phyloP scores from a whole-genome alignment of 1,284 basidiomycete species.

The Marasmius fiardii region DNA sequence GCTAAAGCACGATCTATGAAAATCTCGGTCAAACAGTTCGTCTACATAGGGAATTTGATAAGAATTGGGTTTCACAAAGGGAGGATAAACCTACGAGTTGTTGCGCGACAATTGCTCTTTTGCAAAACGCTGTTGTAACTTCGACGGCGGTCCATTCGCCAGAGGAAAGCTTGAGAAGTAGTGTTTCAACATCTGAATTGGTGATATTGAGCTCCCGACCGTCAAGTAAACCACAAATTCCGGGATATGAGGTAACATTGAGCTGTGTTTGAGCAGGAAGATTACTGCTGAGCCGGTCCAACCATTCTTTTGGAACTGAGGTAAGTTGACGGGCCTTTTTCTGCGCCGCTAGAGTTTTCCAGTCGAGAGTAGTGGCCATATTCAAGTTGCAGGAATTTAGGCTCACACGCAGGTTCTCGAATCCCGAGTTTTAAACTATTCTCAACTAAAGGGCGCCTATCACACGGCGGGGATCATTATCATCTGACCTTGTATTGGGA shows the following conservation, averaged over 20 bases:
- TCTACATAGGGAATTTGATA: conserved; percentile 33
- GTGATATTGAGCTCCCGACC: conserved; percentile 67
- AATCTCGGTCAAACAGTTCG: conserved; percentile 70
- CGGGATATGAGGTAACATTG: conserved; percentile 57
- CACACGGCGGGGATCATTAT: no score
- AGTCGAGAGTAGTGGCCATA: conserved; percentile 25
- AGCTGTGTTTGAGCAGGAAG: conserved; percentile 38
- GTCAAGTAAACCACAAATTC: conserved; percentile 57
- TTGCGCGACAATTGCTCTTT: conserved; percentile 78
- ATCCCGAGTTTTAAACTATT: no score
- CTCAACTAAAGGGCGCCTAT: no score
- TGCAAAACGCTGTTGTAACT: conserved; percentile 74
- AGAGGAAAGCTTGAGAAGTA: conserved; percentile 45
- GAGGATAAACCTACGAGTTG: conserved; percentile 57
- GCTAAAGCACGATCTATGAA: conserved; percentile 59
- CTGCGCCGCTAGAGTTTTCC: conserved; percentile 50
- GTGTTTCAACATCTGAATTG: conserved; percentile 40
- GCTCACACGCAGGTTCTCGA: no score
- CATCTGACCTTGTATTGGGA: no score
- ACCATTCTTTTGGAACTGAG: conserved; percentile 61
- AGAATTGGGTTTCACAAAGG: conserved; percentile 3
- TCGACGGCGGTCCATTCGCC: conserved; percentile 59
- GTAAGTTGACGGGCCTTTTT: conserved; percentile 50
- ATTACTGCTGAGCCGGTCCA: conserved; percentile 28
- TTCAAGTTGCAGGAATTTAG: no score